These are phyloP conservation scores for Chaetomiaceae sp. DNA, from an alignment of 2,329 filamentous ascomycete genomes.

Conservation along the genomic window DNA sequence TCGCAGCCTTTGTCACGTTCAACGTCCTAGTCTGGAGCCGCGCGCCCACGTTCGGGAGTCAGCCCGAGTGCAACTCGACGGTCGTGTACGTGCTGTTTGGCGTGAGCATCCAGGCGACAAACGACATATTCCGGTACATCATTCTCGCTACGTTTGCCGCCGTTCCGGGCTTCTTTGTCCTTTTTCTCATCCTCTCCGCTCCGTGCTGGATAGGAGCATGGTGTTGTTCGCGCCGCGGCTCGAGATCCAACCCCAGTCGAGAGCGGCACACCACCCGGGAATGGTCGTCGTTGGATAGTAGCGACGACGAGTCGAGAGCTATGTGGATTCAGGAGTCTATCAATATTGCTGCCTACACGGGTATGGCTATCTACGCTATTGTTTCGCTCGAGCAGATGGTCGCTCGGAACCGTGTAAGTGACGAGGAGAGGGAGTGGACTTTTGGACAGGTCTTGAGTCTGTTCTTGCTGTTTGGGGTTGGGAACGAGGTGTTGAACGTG, in stretches of 20 bases:
- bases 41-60: neutral
- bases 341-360: neutral
- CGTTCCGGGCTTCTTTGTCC: neutral
- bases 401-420: neutral
- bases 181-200: neutral
- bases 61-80: neutral
- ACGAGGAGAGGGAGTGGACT: neutral
- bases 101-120: neutral
- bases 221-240: neutral
- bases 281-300: neutral
- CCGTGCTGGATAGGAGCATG: neutral
- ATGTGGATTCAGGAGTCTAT: neutral
- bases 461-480: too few species aligned
- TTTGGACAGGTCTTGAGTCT: neutral
- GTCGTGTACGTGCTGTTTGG: slow-evolving; percentile 4
- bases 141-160: neutral
- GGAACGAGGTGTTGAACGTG: too few species aligned
- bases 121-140: neutral
- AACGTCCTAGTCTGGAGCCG: neutral
- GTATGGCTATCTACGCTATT: neutral
- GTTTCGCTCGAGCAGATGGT: neutral
- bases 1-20: neutral
- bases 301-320: neutral
- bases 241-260: neutral
- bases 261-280: neutral